Base-by-base conservation (phyloP, 306 rosid species). In the Lagenaria siceraria region DNA sequence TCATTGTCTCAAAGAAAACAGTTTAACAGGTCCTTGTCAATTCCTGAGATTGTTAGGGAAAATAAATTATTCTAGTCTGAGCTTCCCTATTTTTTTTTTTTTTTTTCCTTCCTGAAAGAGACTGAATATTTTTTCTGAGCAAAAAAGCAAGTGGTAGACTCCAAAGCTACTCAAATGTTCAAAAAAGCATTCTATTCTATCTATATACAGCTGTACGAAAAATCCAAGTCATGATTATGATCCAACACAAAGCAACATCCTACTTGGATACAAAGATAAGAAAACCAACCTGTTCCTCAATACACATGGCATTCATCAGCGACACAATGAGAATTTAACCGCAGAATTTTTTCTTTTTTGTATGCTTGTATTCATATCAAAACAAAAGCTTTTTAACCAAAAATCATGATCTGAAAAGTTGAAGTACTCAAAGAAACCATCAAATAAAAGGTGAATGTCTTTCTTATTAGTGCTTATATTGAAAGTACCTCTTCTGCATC, bases 191-290 rank as follows among this genome's bases (percentile, higher is more conserved):
- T 52, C 43, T 49, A 86, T 63, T 83, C 80, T 82, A 62, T 61
- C 69, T 31, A 18, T 25, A 64, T 52, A 88, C 90, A 89, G 68
- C 84, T 89, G 92, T 86, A 83, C 79, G 24, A 48, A 77, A 78
- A 77, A 86, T 79, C 64, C 40, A 42, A 78, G 59, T 80, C 51
- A 83, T 87, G 90, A 86, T 87, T 86, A 73, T 66, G 90, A 90
- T 88, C 81, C 66, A 83, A 78, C 80, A 82, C 81, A 81, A 91
- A 91, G 93, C 92, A 93, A 91, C 90, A 80, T 81, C 78, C 84
- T 86, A 58, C 98, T 90, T 89, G 87, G 92, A 86, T 80, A 93
- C 78, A 36, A 89, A 89, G 98, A 93, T 90, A 89, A 89, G 97
- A 88, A 89, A 90, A 78, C 84, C 87, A 93, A 89, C 85, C 92